A percentile compares a stretch with the other conserved stretches of the same genome.
phyloP scores from a whole-genome alignment of 257 asterid species.

The Solanum corneliomulleri region DNA sequence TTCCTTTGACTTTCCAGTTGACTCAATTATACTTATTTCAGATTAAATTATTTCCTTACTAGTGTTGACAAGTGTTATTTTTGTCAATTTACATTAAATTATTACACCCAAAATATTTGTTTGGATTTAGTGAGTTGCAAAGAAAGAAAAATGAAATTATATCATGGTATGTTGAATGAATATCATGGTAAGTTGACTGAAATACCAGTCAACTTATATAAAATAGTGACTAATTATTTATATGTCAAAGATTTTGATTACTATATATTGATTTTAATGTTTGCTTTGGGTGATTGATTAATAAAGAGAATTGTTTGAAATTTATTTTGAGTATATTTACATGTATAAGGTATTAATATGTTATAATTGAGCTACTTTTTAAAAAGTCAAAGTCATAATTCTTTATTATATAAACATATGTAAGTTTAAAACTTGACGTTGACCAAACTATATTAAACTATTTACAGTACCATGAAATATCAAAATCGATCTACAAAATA shows the following conservation, averaged over 20 bases:
- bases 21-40: neutral
- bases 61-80: neutral
- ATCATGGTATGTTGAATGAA: neutral
- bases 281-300: neutral
- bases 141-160: neutral
- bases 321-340: no score
- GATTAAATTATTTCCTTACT: neutral
- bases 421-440: neutral
- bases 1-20: neutral
- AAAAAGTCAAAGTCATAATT: no score
- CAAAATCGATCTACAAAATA: neutral
- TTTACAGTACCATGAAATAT: neutral
- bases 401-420: neutral
- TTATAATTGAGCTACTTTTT: neutral
- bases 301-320: neutral
- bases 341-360: neutral
- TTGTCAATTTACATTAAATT: neutral
- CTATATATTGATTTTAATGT: neutral
- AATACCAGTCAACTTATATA: neutral
- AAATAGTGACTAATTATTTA: neutral
- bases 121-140: neutral
- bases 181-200: neutral
- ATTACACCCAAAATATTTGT: neutral
- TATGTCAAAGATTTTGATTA: neutral
- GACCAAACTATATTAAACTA: neutral